These are phyloP conservation scores for Rhodotorula sp. DNA, from an alignment of 1,284 basidiomycete genomes.

Conservation along the genomic window DNA sequence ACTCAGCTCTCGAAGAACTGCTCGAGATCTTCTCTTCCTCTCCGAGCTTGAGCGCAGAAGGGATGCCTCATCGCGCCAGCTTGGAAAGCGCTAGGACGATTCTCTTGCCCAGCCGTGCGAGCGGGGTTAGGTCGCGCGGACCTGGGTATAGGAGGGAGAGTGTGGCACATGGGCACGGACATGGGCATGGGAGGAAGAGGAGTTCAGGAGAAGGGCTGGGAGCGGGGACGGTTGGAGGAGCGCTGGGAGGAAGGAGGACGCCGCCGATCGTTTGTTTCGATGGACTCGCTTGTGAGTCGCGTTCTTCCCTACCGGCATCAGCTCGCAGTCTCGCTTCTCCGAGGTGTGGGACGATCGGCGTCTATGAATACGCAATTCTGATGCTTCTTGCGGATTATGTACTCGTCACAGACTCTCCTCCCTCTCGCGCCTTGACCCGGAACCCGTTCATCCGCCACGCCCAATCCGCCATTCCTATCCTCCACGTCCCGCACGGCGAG, in stretches of 20 bases:
- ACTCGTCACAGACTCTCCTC: constrained; percentile 12
- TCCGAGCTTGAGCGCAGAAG: too few species aligned
- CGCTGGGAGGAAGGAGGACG: neutral
- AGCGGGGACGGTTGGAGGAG: neutral
- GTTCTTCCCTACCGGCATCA: neutral
- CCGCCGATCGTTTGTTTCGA: neutral
- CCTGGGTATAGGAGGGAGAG: neutral
- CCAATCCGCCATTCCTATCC: constrained; percentile 1
- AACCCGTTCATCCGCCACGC: constrained; percentile 17
- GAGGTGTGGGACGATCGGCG: neutral
- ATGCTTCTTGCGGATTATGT: too few species aligned
- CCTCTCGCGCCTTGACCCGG: constrained; percentile 20
- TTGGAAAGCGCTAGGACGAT: neutral
- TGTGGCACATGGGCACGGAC: neutral
- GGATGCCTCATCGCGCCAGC: neutral
- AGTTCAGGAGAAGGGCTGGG: neutral
- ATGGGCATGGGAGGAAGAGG: neutral
- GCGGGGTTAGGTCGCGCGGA: neutral
- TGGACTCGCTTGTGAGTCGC: neutral
- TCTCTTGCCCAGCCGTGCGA: neutral
- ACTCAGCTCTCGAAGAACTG: neutral
- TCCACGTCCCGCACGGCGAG: neutral
- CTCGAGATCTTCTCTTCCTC: neutral
- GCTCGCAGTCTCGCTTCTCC: neutral
- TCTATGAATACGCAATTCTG: neutral